phyloP scores from a whole-genome alignment of 164 flowering plant genomes.

The Vitis cinerea region DNA sequence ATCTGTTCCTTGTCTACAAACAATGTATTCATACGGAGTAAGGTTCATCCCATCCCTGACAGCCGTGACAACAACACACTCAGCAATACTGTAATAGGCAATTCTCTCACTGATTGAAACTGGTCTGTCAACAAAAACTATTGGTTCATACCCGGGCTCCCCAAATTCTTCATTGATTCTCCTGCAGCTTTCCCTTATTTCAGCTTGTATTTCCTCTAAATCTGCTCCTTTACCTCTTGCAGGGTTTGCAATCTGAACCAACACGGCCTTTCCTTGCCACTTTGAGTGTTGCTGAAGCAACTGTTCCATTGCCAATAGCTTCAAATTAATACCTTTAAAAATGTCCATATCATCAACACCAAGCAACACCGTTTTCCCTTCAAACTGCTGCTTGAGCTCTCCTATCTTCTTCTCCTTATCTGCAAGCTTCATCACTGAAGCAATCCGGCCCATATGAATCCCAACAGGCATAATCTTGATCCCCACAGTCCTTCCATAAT shows the following conservation, averaged over 20 bases:
- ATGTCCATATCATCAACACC: constrained; percentile 55
- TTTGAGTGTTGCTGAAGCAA: constrained; percentile 40
- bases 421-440: constrained; percentile 34
- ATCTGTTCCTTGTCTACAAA: constrained; percentile 31
- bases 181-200: constrained; percentile 31
- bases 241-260: constrained; percentile 52
- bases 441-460: constrained; percentile 47
- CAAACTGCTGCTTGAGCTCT: constrained; percentile 32
- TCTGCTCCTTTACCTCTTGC: constrained; percentile 41
- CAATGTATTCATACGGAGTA: constrained; percentile 43
- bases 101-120: constrained; percentile 31
- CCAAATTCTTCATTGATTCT: constrained; percentile 36
- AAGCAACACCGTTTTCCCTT: constrained; percentile 36
- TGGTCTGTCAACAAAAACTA: constrained; percentile 31
- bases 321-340: constrained; percentile 54
- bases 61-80: constrained; percentile 46
- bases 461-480: constrained; percentile 57
- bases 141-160: constrained; percentile 45
- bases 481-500: constrained; percentile 49
- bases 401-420: constrained; percentile 29
- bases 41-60: constrained; percentile 49
- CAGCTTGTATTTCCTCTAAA: constrained; percentile 32
- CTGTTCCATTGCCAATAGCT: constrained; percentile 47
- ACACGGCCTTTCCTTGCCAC: constrained; percentile 44
- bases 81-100: constrained; percentile 41